Base-by-base conservation (phyloP, 257 asterid species). In the Apocynum venetum region DNA sequence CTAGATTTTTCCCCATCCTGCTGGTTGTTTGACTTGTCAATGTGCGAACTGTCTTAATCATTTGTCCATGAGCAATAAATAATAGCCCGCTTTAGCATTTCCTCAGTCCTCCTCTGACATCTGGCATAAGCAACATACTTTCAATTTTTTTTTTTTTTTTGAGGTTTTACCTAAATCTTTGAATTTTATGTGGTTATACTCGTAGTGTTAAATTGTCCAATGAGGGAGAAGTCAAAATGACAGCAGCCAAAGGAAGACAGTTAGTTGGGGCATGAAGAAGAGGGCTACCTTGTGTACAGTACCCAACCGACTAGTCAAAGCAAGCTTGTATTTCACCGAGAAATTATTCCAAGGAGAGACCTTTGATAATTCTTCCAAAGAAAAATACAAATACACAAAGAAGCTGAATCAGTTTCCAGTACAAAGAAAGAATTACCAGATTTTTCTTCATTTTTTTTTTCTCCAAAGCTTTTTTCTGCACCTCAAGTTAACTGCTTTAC, bases 251-350 rank as follows among this genome's bases (percentile, higher is more conserved):
- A 6, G 75, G 19, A 15, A 74, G 69, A 72, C 61, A 73, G 83
- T 80, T 80, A 65, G 82, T 52, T 79, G 82, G 79, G 76, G 55
- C 15, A 6, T 0, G 41, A 15, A 10, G 9, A 6, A 5, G 20
- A 52, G 40, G 75, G 41, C 35, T 1, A 13, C 6, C 14, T 3
- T 2, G 55, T n/a, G 2, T 70, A 70, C 10, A 73, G 68, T 40
- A 10, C 25, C 70, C 47, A n/a, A 77, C 43, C 74, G 43, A 76
- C 79, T 73, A 52, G 68, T 76, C 80, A 76, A 48, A 35, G 35
- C 3, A 35, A 6, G 12, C 13, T 25, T 31, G 6, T 20, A 4
- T 20, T 61, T 61, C 47, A 4, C 38, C 14, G 65, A 36, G 14
- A 38, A 11, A 13, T 57, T 36, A 10, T 51, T 72, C 59, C 11